A percentile compares a stretch with the other conserved stretches of the same genome.
Evolutionary conservation across 2,329 filamentous ascomycete species (phyloP).

Genomic region (Exophiala viscosa): DNA sequence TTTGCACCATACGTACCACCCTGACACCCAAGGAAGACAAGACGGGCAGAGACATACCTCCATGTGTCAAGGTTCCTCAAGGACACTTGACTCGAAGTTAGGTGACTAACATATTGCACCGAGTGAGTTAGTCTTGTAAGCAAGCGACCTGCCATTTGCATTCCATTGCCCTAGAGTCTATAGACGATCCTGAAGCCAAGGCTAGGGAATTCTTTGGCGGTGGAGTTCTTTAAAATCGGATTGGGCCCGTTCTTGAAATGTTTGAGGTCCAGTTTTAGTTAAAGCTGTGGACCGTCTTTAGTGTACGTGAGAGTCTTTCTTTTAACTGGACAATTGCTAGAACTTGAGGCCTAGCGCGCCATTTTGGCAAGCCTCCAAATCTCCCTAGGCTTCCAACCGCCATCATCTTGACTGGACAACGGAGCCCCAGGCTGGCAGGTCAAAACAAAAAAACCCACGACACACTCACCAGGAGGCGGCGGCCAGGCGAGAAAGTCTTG

Average conservation of each 20-base stretch:
- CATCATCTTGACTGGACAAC: constrained; percentile 2
- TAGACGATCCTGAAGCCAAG: neutral
- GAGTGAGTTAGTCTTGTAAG: too few relatives aligned
- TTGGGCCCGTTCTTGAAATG: neutral
- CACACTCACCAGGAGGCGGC: too few relatives aligned
- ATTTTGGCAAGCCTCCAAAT: neutral
- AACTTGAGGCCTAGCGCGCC: neutral
- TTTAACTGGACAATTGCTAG: neutral
- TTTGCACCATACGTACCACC: too few relatives aligned
- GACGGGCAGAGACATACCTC: too few relatives aligned
- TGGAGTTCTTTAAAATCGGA: neutral
- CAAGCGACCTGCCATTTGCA: too few relatives aligned
- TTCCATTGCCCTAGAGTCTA: too few relatives aligned
- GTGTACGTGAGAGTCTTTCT: neutral
- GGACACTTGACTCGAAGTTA: too few relatives aligned
- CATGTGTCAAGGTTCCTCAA: too few relatives aligned
- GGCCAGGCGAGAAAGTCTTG: neutral
- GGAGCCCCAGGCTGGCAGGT: neutral
- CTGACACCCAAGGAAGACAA: too few relatives aligned
- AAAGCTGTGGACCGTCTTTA: neutral
- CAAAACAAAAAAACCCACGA: too few relatives aligned
- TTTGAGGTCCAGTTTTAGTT: constrained; percentile 4
- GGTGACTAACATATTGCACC: too few relatives aligned
- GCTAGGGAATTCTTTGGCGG: neutral
- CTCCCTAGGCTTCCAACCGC: neutral